Evolutionary conservation across 2,329 filamentous ascomycete species (phyloP).

Genomic region (Scedosporium minutisporum): DNA sequence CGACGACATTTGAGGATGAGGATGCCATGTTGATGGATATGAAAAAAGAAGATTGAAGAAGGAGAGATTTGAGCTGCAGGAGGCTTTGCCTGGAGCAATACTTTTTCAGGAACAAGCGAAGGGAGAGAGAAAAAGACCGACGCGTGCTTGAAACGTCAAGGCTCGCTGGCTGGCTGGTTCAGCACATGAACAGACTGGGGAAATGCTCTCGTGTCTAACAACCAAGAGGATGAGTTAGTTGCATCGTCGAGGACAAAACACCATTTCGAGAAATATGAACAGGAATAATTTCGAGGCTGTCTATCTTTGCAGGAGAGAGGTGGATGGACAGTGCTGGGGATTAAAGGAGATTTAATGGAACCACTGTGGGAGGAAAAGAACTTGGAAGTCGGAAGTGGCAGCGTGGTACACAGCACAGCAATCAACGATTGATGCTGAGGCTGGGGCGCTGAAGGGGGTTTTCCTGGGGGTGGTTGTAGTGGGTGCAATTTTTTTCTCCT

Average conservation of each 20-base stretch:
- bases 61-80: neutral
- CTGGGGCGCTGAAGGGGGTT: neutral
- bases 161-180: neutral
- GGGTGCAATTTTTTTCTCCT: neutral
- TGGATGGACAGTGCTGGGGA: neutral
- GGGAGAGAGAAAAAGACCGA: neutral
- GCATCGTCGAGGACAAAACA: neutral
- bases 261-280: neutral
- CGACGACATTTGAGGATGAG: constrained; percentile 91
- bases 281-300: neutral
- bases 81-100: neutral
- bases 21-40: constrained; percentile 56
- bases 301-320: neutral
- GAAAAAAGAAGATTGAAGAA: neutral
- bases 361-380: neutral
- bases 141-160: neutral
- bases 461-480: neutral
- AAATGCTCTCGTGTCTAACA: neutral
- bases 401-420: neutral
- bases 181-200: neutral
- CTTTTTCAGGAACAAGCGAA: neutral
- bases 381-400: neutral
- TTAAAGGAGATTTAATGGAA: neutral
- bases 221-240: neutral
- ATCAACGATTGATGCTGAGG: no score